Evolutionary conservation across 108 stramenopile genomes (phyloP).

Genomic region (Cyclotella choctawhatcheeana): DNA sequence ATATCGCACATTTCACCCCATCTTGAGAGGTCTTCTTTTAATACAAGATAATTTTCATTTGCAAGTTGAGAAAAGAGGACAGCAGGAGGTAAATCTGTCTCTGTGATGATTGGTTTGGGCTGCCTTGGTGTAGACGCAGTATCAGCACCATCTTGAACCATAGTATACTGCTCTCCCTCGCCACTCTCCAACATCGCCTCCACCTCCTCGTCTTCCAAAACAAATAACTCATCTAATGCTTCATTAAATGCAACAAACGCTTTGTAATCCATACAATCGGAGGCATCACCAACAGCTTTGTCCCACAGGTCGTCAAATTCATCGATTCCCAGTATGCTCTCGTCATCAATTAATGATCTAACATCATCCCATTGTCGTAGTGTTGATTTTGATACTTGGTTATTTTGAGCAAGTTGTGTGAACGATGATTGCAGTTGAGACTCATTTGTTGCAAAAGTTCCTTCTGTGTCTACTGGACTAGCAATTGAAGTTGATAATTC

Average conservation of each 20-base stretch:
- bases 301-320: conserved; percentile 78
- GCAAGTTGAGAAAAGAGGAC: conserved; percentile 74
- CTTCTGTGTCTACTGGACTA: too few relatives aligned
- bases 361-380: conserved; percentile 78
- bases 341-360: conserved; percentile 61
- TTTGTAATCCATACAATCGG: conserved; percentile 53
- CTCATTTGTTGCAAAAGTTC: too few relatives aligned
- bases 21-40: conserved; percentile 50
- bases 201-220: conserved; percentile 67
- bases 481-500: conserved; percentile 30
- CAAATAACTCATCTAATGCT: conserved; percentile 78
- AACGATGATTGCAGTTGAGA: conserved; percentile 54
- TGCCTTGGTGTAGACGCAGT: too few relatives aligned
- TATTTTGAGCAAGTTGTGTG: conserved; percentile 33
- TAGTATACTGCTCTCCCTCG: conserved; percentile 12
- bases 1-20: conserved; percentile 83
- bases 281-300: conserved; percentile 37
- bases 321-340: conserved; percentile 74
- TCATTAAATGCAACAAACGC: conserved; percentile 78
- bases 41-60: conserved; percentile 64
- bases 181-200: conserved; percentile 37
- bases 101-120: conserved; percentile 49
- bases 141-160: conserved; percentile 18
- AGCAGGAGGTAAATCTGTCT: conserved; percentile 61
- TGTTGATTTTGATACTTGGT: conserved; percentile 39